These are phyloP conservation scores for Candida ponderosae DNA, from an alignment of 805 yeast genomes.

Conservation along the genomic window DNA sequence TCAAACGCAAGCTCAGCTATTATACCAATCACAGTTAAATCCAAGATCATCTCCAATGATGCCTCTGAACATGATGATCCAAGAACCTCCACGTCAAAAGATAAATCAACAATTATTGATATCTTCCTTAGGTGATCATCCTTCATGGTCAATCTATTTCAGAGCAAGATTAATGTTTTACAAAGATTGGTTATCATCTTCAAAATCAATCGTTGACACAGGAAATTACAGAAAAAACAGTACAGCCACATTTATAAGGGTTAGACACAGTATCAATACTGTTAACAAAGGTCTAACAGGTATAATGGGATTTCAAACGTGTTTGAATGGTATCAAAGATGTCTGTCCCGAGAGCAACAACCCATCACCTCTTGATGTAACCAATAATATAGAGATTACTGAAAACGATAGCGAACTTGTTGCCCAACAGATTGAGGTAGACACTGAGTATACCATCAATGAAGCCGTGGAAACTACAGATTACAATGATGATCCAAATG, in stretches of 20 bases:
- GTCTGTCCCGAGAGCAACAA: neutral
- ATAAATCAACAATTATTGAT: constrained; percentile 14
- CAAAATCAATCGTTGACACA: neutral
- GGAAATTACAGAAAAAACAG: neutral
- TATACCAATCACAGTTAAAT: neutral
- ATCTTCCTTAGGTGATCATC: constrained; percentile 14
- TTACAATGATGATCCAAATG: too few species aligned
- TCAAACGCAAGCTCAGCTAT: neutral
- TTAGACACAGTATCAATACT: constrained; percentile 9
- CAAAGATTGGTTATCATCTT: constrained; percentile 12
- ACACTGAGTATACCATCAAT: too few species aligned
- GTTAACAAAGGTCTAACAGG: too few species aligned
- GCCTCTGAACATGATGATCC: neutral
- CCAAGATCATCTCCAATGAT: neutral
- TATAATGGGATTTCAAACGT: constrained; percentile 6
- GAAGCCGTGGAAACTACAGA: too few species aligned
- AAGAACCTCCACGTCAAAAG: constrained; percentile 1
- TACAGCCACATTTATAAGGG: constrained; percentile 8
- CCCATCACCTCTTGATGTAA: neutral
- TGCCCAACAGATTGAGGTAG: too few species aligned
- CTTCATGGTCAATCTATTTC: constrained; percentile 10
- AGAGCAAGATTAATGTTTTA: constrained; percentile 15
- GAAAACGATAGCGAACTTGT: too few species aligned
- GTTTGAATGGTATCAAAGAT: constrained; percentile 5
- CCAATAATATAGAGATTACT: too few species aligned